A percentile compares a stretch with the other conserved stretches of the same genome.
phyloP scores from a whole-genome alignment of 2,329 filamentous ascomycete genomes.

The Microdochium nivale region DNA sequence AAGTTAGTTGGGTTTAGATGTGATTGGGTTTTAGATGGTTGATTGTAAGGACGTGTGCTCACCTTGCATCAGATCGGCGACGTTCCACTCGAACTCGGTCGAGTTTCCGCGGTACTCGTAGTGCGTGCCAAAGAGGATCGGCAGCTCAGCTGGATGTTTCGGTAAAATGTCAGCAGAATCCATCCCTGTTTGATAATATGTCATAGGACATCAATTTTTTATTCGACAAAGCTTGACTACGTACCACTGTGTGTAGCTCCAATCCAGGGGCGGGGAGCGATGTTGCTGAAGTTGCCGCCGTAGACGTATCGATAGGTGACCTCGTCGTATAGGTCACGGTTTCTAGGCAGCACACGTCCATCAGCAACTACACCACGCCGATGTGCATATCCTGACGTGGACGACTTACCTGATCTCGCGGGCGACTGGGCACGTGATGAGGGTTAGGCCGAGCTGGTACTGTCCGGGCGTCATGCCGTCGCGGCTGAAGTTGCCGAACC shows the following conservation, averaged over 20 bases:
- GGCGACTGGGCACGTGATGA: conserved; percentile 4
- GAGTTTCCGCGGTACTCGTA: conserved; percentile 18
- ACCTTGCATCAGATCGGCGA: conserved; percentile 17
- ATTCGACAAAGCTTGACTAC: not conserved
- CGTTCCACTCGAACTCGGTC: conserved; percentile 19
- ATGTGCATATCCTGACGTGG: not conserved
- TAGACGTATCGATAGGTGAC: conserved; percentile 26
- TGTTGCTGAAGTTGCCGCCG: conserved; percentile 24
- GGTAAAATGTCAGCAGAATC: too few species aligned
- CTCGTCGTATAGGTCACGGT: not conserved
- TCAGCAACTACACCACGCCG: not conserved
- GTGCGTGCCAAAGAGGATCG: conserved; percentile 20
- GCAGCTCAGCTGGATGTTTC: conserved; percentile 16
- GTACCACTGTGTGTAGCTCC: conserved; percentile 19
- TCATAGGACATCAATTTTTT: too few species aligned
- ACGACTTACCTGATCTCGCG: conserved; percentile 2
- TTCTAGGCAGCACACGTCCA: not conserved
- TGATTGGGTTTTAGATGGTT: too few species aligned
- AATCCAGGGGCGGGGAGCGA: conserved; percentile 22
- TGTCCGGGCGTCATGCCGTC: conserved; percentile 5
- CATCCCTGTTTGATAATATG: too few species aligned
- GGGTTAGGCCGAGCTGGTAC: not conserved
- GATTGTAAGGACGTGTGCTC: too few species aligned
- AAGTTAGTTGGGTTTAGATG: too few species aligned
- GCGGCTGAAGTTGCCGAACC: conserved; percentile 8